Evolutionary conservation across 2,329 filamentous ascomycete species (phyloP).

Genomic region (Aurifilum marmelostoma): DNA sequence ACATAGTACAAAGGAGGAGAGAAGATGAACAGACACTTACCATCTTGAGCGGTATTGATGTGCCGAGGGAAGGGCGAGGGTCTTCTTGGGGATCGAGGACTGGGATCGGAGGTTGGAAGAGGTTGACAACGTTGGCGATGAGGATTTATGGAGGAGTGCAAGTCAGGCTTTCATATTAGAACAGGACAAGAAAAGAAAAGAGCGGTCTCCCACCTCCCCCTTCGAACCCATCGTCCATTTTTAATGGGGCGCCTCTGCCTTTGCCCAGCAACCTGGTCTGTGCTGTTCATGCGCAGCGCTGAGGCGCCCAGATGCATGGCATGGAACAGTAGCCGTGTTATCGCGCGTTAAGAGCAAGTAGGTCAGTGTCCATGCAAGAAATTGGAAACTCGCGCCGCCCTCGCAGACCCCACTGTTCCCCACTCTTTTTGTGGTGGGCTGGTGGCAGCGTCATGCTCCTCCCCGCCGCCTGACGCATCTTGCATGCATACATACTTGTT

Average conservation of each 20-base stretch:
- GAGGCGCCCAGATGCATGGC: no score
- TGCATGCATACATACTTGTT: no score
- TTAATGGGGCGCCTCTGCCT: constrained; percentile 30
- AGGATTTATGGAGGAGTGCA: constrained; percentile 33
- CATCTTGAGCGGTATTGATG: not conserved
- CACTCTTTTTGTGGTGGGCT: not conserved
- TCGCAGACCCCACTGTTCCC: not conserved
- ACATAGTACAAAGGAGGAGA: not conserved
- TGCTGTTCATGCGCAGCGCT: constrained; percentile 27
- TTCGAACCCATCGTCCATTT: constrained; percentile 13
- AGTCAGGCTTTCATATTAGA: constrained; percentile 29
- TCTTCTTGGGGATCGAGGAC: not conserved
- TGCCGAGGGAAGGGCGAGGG: not conserved
- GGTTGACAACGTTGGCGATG: constrained; percentile 33
- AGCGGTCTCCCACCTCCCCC: constrained; percentile 25
- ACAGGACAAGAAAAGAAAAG: constrained; percentile 32
- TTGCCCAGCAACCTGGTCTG: constrained; percentile 25
- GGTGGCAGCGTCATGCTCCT: not conserved
- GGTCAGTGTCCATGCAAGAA: no score
- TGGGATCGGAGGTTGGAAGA: constrained; percentile 17
- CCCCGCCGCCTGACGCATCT: not conserved
- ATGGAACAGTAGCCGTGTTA: no score
- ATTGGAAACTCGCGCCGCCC: no score
- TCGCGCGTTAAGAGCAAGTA: no score
- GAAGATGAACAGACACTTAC: not conserved